Base-by-base conservation (phyloP, 352 stramenopile species). In the Phytophthora syringae region DNA sequence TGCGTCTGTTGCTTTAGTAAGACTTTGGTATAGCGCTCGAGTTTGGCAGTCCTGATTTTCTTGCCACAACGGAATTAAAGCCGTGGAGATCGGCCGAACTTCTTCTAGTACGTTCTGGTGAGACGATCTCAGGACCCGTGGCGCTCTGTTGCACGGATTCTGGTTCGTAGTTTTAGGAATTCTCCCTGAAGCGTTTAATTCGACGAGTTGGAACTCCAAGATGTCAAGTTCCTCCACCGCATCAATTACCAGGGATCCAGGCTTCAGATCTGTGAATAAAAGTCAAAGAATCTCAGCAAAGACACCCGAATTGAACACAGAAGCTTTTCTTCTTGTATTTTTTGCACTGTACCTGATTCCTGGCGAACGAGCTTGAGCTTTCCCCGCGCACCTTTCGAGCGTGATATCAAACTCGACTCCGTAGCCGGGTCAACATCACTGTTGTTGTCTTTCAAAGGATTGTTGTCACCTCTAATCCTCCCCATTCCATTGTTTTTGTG, bases 141-240 rank as follows among this genome's bases (percentile, higher is more conserved):
- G 32, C n/a, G 47, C 58, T 37, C 52, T 53, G 13, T 27, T 30
- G 13, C 24, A 22, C 9, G 47, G 49, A 18, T 62, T 54, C 11
- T 52, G 45, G 5, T 15, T 24, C 13, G 30, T 52, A 15, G 42
- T 24, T 30, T 55, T 34, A 32, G 45, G n/a, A 40, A 36, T 53
- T 54, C 52, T 59, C 4, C 52, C n/a, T 16, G 27, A 37, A 28
- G 25, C n/a, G 12, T 43, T 36, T 4, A 34, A 32, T 54, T 21
- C 49, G 42, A 24, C 24, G 39, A 63, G 12, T 11, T 67, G 56
- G 27, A 75, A 65, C 30, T 82, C 74, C 7, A 82, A 39, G 34
- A 82, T 79, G 13, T 82, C 74, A 27, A 79, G 43, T 21, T 77
- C 52, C 16, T 66, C 39, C 2, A 79, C 51, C 21, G 55, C 56